Evolutionary conservation across 306 rosid genomes (phyloP).

Genomic region (Cucumis melo): DNA sequence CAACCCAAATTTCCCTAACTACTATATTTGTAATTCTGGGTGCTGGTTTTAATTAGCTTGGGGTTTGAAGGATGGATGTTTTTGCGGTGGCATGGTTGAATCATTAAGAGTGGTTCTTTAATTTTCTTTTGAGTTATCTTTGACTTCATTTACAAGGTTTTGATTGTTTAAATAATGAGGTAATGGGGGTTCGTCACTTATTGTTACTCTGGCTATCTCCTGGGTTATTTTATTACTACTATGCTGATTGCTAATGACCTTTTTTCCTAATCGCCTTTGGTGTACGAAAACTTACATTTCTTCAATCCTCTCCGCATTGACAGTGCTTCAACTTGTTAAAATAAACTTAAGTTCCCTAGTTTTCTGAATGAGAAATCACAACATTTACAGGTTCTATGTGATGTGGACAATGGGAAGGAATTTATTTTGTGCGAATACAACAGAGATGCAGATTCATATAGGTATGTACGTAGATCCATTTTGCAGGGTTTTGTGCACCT

Average conservation of each 20-base stretch:
- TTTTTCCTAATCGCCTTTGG: background rate
- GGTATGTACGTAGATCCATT: slow-evolving; percentile 23
- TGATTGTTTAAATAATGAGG: background rate
- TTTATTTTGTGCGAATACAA: slow-evolving; percentile 92
- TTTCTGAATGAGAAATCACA: background rate
- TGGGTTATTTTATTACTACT: background rate
- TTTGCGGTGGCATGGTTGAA: background rate
- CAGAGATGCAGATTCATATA: slow-evolving; percentile 92
- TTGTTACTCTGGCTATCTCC: background rate
- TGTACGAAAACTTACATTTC: background rate
- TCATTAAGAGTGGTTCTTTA: background rate
- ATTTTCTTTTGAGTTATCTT: background rate
- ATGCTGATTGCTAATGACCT: background rate
- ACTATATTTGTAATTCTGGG: background rate
- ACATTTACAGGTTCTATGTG: slow-evolving; percentile 47
- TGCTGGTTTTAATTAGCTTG: background rate
- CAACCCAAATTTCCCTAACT: background rate
- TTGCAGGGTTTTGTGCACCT: background rate
- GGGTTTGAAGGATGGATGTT: background rate
- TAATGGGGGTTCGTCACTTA: background rate
- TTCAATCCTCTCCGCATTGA: background rate
- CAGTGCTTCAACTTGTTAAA: background rate
- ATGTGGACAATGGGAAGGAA: slow-evolving; percentile 55
- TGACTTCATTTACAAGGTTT: background rate
- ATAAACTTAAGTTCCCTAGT: background rate